phyloP scores from a whole-genome alignment of 768 basidiomycete genomes.

The Mycena olivaceomarginata region DNA sequence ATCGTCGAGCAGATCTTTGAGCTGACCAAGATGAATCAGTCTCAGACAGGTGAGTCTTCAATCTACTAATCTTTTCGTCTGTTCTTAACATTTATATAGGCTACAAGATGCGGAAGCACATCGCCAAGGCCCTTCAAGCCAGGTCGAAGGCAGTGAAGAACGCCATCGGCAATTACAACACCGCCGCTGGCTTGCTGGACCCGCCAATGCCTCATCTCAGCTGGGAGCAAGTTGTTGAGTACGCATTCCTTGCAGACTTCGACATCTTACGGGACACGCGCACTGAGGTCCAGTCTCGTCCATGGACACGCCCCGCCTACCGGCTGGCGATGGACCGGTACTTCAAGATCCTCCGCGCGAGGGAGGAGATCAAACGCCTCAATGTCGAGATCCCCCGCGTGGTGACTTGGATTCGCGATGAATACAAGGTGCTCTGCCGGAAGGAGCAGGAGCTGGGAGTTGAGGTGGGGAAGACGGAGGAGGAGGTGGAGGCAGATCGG shows the following conservation, averaged over 20 bases:
- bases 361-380: constrained; percentile 49
- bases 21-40: background rate
- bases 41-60: constrained; percentile 43
- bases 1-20: too few species aligned
- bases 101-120: constrained; percentile 43
- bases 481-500: background rate
- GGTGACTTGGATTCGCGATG: too few species aligned
- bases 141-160: too few species aligned
- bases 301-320: constrained; percentile 40
- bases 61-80: background rate
- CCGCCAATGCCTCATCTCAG: constrained; percentile 31
- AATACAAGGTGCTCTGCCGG: too few species aligned
- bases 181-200: constrained; percentile 24
- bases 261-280: constrained; percentile 41
- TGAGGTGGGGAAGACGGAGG: background rate
- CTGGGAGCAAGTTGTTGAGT: constrained; percentile 51
- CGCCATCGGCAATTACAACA: constrained; percentile 42
- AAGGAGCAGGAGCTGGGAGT: constrained; percentile 5
- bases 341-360: constrained; percentile 44
- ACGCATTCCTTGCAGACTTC: constrained; percentile 16
- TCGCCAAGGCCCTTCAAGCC: too few species aligned
- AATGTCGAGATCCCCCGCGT: constrained; percentile 43
- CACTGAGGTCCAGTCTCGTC: constrained; percentile 14
- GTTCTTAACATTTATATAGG: constrained; percentile 24
- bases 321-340: constrained; percentile 42